phyloP scores from a whole-genome alignment of 2,329 filamentous ascomycete species.

The Claviceps cyperi region DNA sequence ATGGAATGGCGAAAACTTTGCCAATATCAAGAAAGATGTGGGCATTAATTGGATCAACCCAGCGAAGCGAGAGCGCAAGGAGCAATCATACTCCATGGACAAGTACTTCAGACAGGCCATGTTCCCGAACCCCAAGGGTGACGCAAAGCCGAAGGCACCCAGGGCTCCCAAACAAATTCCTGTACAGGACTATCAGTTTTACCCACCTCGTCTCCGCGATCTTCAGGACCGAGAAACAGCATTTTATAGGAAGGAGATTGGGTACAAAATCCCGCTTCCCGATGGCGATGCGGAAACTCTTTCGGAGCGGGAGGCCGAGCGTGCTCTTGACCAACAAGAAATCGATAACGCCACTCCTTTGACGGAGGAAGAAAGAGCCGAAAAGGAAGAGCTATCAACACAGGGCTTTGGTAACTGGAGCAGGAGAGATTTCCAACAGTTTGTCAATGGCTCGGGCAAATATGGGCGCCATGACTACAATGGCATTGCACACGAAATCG shows the following conservation, averaged over 20 bases:
- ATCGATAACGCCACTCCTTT: constrained; percentile 84
- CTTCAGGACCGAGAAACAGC: constrained; percentile 95
- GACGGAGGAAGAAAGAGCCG: constrained; percentile 75
- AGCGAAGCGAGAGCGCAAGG: constrained; percentile 93
- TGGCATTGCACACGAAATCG: constrained; percentile 75
- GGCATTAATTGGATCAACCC: constrained; percentile 96
- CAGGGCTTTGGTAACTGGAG: constrained; percentile 94
- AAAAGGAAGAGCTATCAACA: constrained; percentile 68
- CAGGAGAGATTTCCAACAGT: constrained; percentile 93
- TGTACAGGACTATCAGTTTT: constrained; percentile 96
- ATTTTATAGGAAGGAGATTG: constrained; percentile 89
- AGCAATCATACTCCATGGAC: constrained; percentile 96
- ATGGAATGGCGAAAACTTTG: constrained; percentile 97
- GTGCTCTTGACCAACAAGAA: constrained; percentile 74
- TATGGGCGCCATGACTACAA: constrained; percentile 79
- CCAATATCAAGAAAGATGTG: constrained; percentile 80
- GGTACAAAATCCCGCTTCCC: constrained; percentile 79
- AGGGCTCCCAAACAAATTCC: constrained; percentile 82
- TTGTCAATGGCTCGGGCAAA: constrained; percentile 87
- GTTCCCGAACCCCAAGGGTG: constrained; percentile 63
- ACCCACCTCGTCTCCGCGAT: constrained; percentile 68
- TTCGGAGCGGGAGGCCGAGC: constrained; percentile 73
- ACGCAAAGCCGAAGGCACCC: constrained; percentile 89
- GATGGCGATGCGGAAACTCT: constrained; percentile 82
- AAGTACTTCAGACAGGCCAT: constrained; percentile 94